A percentile compares a stretch with the other conserved stretches of the same genome.
Conservation (phyloP, 2,329 filamentous ascomycete species). For the Rosellinia necatrix region DNA sequence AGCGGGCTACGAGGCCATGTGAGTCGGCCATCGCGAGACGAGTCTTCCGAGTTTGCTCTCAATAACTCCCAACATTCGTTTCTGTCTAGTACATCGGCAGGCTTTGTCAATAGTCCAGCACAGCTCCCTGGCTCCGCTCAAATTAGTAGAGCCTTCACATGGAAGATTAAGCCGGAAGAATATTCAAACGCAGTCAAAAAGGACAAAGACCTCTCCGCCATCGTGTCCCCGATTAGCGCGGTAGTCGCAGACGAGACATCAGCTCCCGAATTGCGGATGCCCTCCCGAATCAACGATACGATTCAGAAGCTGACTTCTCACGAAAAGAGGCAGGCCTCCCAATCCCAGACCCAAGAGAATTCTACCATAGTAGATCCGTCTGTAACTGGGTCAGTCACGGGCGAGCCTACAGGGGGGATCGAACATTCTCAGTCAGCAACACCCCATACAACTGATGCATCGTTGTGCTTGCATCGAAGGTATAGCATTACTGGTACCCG, state of each 20-base stretch:
- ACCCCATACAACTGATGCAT: constrained; percentile 48
- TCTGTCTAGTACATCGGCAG: constrained; percentile 44
- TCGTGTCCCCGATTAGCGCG: constrained; percentile 20
- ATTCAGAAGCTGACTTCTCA: constrained; percentile 23
- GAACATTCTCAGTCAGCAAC: constrained; percentile 59
- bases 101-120: constrained; percentile 42
- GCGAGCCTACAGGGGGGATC: constrained; percentile 61
- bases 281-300: constrained; percentile 26
- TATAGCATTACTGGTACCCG: constrained; percentile 56
- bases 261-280: constrained; percentile 18
- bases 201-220: constrained; percentile 38
- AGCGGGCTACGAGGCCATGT: constrained; percentile 58
- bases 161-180: constrained; percentile 68
- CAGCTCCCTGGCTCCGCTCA: constrained; percentile 40
- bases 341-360: constrained; percentile 32
- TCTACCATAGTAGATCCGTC: constrained; percentile 54
- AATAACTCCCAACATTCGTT: constrained; percentile 43
- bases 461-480: constrained; percentile 64
- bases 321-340: constrained; percentile 31
- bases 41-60: constrained; percentile 48
- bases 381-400: constrained; percentile 61
- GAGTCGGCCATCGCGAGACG: constrained; percentile 62
- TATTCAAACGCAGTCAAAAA: constrained; percentile 52
- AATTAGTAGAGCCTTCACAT: constrained; percentile 60
- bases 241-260: constrained; percentile 23